Evolutionary conservation across 2,329 filamentous ascomycete species (phyloP).

Genomic region (Penicillium paneum): DNA sequence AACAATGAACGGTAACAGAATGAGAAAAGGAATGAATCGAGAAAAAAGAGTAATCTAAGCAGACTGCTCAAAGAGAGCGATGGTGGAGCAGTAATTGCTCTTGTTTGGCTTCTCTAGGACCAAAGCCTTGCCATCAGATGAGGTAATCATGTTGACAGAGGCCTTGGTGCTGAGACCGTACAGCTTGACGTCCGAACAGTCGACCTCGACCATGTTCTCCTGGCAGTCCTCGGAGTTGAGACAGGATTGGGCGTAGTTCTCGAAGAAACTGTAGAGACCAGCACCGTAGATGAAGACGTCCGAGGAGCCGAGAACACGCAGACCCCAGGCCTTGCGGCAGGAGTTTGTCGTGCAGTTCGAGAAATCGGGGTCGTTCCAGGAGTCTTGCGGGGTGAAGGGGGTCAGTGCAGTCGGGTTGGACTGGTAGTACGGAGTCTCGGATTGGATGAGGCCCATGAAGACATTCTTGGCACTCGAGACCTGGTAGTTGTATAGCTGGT

Average conservation of each 20-base stretch:
- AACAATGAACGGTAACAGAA: not conserved
- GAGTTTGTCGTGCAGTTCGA: slow-evolving; percentile 52
- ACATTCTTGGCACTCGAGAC: slow-evolving; percentile 72
- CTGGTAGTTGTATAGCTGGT: slow-evolving; percentile 74
- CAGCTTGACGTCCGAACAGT: slow-evolving; percentile 61
- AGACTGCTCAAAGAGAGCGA: slow-evolving; percentile 43
- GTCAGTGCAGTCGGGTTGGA: slow-evolving; percentile 70
- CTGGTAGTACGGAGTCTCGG: slow-evolving; percentile 84
- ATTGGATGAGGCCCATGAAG: slow-evolving; percentile 80
- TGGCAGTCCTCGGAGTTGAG: slow-evolving; percentile 68
- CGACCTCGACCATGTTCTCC: slow-evolving; percentile 71
- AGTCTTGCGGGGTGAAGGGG: slow-evolving; percentile 36
- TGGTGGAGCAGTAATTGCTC: slow-evolving; percentile 45
- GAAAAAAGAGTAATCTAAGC: slow-evolving; percentile 4
- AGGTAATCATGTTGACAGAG: slow-evolving; percentile 67
- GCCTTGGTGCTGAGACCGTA: slow-evolving; percentile 74
- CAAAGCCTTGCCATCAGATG: slow-evolving; percentile 32
- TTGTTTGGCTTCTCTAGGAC: slow-evolving; percentile 41
- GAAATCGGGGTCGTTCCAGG: slow-evolving; percentile 62
- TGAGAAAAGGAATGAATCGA: not conserved
- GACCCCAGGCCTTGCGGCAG: slow-evolving; percentile 74
- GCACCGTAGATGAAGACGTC: slow-evolving; percentile 69
- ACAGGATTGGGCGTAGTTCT: slow-evolving; percentile 74
- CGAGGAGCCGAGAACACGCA: slow-evolving; percentile 65
- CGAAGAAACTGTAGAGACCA: slow-evolving; percentile 78